Percentiles rank a stretch among this genome's conserved stretches.
These are phyloP conservation scores for Ricinus communis DNA, from an alignment of 345 rosid genomes.

Conservation along the genomic window DNA sequence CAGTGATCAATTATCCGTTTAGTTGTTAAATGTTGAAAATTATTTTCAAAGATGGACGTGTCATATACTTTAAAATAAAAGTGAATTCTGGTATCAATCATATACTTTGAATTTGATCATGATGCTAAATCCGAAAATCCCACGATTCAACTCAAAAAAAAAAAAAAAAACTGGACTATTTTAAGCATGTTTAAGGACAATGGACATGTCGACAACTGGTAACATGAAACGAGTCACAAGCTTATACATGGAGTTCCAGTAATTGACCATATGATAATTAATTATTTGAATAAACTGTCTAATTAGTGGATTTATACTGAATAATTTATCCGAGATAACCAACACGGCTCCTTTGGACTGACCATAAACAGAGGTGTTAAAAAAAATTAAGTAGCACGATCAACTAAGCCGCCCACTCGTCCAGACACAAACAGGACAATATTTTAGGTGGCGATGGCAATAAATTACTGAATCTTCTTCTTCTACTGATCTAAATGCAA, in stretches of 20 bases:
- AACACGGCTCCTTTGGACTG: slow-evolving; percentile 16
- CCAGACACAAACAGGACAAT: neutral
- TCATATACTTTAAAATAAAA: neutral
- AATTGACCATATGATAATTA: neutral
- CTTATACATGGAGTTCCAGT: neutral
- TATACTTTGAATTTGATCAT: neutral
- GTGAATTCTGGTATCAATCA: neutral
- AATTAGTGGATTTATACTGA: neutral
- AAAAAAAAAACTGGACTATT: too few species aligned
- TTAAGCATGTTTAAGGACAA: neutral
- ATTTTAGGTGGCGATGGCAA: neutral
- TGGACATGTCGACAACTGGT: neutral
- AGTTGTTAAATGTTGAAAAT: too few species aligned
- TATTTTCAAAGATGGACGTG: too few species aligned
- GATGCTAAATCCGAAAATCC: too few species aligned
- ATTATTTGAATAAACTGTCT: neutral
- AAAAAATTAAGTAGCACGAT: neutral
- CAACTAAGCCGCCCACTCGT: slow-evolving; percentile 8
- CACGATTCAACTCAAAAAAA: neutral
- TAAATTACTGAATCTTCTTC: neutral
- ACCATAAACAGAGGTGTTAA: neutral
- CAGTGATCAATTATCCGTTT: too few species aligned
- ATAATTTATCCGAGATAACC: neutral
- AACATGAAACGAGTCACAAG: slow-evolving; percentile 1
- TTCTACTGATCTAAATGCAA: neutral